phyloP scores from a whole-genome alignment of 73 alveolate species.

The Vitrella brassicaformis region DNA sequence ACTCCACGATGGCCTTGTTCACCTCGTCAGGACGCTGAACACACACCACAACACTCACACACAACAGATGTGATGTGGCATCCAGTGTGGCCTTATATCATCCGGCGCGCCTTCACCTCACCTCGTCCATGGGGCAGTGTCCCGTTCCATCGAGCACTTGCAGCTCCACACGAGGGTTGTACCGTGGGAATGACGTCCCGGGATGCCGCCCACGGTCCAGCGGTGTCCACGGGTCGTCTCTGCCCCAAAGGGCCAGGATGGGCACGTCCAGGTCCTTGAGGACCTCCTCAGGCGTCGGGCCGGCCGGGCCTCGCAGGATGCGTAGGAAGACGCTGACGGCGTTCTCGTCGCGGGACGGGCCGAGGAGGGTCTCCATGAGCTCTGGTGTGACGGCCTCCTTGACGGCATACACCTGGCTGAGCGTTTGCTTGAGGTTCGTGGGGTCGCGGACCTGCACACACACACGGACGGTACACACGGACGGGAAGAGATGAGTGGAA shows the following conservation, averaged over 20 bases:
- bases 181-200: neutral
- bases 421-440: neutral
- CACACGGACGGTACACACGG: neutral
- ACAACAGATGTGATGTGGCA: too few species aligned
- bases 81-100: too few species aligned
- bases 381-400: neutral
- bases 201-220: neutral
- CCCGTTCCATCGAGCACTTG: neutral
- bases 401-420: neutral
- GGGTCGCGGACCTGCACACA: neutral
- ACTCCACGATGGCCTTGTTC: neutral
- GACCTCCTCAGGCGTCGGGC: neutral
- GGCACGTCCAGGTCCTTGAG: neutral
- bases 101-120: too few species aligned
- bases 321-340: neutral
- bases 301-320: neutral
- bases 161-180: neutral
- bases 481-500: neutral
- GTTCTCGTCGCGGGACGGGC: neutral
- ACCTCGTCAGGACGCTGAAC: neutral
- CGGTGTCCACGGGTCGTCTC: neutral
- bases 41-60: too few species aligned
- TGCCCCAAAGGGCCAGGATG: neutral
- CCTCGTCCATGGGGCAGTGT: neutral
- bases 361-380: neutral